phyloP scores from a whole-genome alignment of 768 basidiomycete species.

The Flagelloscypha sp. region DNA sequence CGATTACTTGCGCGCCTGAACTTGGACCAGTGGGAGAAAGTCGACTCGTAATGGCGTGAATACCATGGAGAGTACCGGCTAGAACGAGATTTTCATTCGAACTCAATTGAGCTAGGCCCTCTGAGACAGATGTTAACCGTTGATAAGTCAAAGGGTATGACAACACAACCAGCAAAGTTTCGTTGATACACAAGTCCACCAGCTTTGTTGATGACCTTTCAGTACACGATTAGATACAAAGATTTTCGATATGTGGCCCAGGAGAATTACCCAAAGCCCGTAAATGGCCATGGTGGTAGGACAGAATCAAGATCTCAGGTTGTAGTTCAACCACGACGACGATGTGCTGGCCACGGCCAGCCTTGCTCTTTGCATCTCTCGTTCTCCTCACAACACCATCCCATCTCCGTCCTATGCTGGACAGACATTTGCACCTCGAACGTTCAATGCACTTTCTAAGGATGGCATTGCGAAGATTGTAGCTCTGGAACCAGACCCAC shows the following conservation, averaged over 20 bases:
- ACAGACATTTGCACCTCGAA: too few relatives aligned
- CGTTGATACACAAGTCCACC: constrained; percentile 93
- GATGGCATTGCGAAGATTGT: constrained; percentile 44
- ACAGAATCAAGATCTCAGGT: constrained; percentile 1
- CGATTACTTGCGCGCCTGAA: constrained; percentile 91
- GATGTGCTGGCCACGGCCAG: not conserved
- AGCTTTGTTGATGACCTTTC: constrained; percentile 93
- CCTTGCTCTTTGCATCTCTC: too few relatives aligned
- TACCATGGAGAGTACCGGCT: constrained; percentile 93
- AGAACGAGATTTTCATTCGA: constrained; percentile 95
- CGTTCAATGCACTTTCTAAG: constrained; percentile 35
- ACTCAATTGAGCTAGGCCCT: constrained; percentile 83
- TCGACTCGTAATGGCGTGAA: constrained; percentile 95
- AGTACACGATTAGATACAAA: not conserved
- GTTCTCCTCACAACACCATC: not conserved
- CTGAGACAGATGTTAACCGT: constrained; percentile 31
- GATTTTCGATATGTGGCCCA: too few relatives aligned
- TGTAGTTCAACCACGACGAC: not conserved
- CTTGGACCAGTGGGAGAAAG: constrained; percentile 76
- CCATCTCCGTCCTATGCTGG: too few relatives aligned
- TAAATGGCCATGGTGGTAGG: constrained; percentile 57
- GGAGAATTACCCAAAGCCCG: constrained; percentile 66
- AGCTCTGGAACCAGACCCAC: constrained; percentile 52
- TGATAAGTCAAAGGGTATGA: constrained; percentile 4
- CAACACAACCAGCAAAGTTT: constrained; percentile 68